Evolutionary conservation across 371 early-diverging fungal genomes (phyloP).

Genomic region (Syncephalastrum racemosum): DNA sequence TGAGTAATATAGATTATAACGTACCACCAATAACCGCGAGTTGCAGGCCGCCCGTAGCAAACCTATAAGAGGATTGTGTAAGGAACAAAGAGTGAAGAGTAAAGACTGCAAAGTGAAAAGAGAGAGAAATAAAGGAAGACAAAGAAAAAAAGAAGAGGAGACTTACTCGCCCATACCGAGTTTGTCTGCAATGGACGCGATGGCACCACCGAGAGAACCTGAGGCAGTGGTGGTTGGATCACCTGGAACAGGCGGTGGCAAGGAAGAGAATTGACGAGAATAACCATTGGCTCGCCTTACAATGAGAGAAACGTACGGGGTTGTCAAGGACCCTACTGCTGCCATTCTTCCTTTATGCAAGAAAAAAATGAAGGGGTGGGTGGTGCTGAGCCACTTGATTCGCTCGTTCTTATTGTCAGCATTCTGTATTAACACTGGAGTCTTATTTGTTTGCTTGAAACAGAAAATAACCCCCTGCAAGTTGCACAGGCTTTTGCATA

Average conservation of each 20-base stretch:
- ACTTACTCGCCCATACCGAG: slow-evolving; percentile 56
- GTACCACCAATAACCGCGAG: slow-evolving; percentile 44
- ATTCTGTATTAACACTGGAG: no score
- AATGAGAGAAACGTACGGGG: slow-evolving; percentile 10
- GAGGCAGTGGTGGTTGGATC: not conserved
- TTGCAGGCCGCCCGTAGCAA: slow-evolving; percentile 56
- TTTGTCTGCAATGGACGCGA: slow-evolving; percentile 45
- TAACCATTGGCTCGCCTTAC: not conserved
- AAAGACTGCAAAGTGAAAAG: no score
- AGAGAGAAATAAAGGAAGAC: no score
- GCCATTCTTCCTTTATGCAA: no score
- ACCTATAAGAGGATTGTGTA: slow-evolving; percentile 19
- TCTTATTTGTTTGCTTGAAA: no score
- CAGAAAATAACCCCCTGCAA: no score
- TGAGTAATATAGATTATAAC: not conserved
- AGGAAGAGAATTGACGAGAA: slow-evolving; percentile 3
- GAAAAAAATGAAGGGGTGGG: no score
- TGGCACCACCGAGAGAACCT: slow-evolving; percentile 39
- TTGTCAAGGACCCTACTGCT: slow-evolving; percentile 3
- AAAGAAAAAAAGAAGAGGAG: not conserved
- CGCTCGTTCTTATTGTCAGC: no score
- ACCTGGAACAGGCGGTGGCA: slow-evolving; percentile 3
- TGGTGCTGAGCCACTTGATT: no score
- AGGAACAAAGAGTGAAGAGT: no score
- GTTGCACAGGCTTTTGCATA: no score